These are phyloP conservation scores for Viola pubescens DNA, from an alignment of 441 rosid genomes.

Conservation along the genomic window DNA sequence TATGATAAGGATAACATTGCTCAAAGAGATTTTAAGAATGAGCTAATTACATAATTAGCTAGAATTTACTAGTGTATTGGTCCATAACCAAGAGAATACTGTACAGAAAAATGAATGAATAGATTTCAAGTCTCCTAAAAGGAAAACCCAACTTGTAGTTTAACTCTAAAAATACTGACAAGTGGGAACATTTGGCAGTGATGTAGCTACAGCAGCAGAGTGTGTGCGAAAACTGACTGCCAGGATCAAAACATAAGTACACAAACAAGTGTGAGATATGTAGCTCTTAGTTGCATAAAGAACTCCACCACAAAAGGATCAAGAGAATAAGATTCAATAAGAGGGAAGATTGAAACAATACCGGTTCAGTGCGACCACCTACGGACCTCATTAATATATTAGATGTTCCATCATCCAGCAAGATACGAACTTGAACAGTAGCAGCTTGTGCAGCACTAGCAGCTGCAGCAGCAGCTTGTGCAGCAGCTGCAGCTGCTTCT, in stretches of 20 bases:
- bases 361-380: constrained; percentile 93
- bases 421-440: constrained; percentile 94
- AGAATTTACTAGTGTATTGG: no score
- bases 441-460: constrained; percentile 93
- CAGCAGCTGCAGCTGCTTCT: constrained; percentile 98
- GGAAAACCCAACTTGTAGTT: no score
- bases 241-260: background rate
- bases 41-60: no score
- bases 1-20: no score
- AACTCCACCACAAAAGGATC: constrained; percentile 1
- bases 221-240: background rate
- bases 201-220: background rate
- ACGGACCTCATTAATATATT: constrained; percentile 90
- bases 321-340: constrained; percentile 1
- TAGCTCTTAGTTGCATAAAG: background rate
- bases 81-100: no score
- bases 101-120: no score
- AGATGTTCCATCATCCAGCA: constrained; percentile 98
- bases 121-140: no score
- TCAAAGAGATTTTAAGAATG: no score
- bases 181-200: no score
- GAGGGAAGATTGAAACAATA: constrained; percentile 25
- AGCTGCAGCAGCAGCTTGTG: constrained; percentile 94
- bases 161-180: no score
- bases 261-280: background rate